These are phyloP conservation scores for Entrophospora sp. DNA, from an alignment of 192 early-diverging fungal genomes.

Conservation along the genomic window DNA sequence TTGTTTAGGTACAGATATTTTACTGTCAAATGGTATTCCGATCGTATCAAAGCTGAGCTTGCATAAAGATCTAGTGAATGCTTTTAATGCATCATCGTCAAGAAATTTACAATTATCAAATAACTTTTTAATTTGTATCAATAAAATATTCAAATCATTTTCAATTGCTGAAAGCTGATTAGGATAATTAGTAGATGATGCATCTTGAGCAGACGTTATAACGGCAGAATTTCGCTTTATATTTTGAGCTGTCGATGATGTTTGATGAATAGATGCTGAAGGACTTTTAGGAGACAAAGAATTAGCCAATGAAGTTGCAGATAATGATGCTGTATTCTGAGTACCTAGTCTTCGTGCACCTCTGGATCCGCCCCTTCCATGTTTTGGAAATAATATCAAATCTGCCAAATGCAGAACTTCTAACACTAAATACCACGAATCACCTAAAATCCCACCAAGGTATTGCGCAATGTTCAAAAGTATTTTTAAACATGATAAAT, in stretches of 20 bases:
- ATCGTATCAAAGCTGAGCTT: constrained; percentile 46
- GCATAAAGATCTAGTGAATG: constrained; percentile 62
- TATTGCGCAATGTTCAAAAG: constrained; percentile 63
- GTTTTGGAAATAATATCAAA: constrained; percentile 51
- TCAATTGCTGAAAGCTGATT: constrained; percentile 34
- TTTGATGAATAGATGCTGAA: constrained; percentile 14
- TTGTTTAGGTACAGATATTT: neutral
- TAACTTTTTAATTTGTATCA: constrained; percentile 49
- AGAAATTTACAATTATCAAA: constrained; percentile 60
- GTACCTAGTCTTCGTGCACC: constrained; percentile 30
- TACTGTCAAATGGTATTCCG: constrained; percentile 30
- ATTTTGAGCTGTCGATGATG: constrained; percentile 12
- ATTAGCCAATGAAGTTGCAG: constrained; percentile 17
- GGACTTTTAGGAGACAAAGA: neutral
- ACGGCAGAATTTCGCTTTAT: no score
- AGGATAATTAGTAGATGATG: neutral
- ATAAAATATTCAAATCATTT: constrained; percentile 36
- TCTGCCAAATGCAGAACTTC: constrained; percentile 86
- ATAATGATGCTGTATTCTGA: constrained; percentile 2
- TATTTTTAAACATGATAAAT: constrained; percentile 67
- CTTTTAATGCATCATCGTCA: constrained; percentile 48
- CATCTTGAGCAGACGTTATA: neutral
- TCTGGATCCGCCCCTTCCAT: constrained; percentile 28
- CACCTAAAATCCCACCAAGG: constrained; percentile 63
- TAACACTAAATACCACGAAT: constrained; percentile 80